Base-by-base conservation (phyloP, 2,329 filamentous ascomycete genomes). In the Escovopsis weberi region DNA sequence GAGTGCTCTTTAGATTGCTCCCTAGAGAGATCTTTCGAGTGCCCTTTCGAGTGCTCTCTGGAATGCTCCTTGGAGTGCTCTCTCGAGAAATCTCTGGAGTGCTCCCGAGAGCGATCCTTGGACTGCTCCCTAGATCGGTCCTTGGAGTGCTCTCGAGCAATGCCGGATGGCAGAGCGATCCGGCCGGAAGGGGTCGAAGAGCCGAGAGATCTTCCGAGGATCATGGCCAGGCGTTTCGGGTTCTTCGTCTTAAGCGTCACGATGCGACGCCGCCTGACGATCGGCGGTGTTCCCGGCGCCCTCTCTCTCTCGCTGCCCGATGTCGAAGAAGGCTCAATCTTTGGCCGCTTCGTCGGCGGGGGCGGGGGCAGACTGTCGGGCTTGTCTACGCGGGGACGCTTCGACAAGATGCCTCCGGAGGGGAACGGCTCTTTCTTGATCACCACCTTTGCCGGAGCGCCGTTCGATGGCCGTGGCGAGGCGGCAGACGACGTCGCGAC, bases 351-450 rank as follows among this genome's bases (percentile, higher is more conserved):
- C 1, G 61, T 53, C 26, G 55, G 23, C 23, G 23, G 23, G 4
- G 23, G 58, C 2, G 63, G 63, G 1, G 54, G 53, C 4, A 51
- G 48, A 26, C 52, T 49, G 33, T 63, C 61, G 4, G 59, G 56
- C 43, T 61, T 63, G 12, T 65, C 63, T 32, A 60, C 53, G 3
- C 59, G 59, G 15, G 62, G 55, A 12, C 63, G 55, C 45, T 66
- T 66, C 26, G 48, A 46, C 15, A 44, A 18, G n/a, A 39, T 33
- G 7, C 44, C 44, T 19, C 23, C 37, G 19, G 44, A 37, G 11
- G 38, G 41, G 12, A 23, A 6, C 23, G 19, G 26, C 30, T 43
- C 39, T 9, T 42, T 38, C 18, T 46, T 37, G 5, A 45, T 33
- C 6, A 48, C 12, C 38, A 50, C 19, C 19, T 46, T 46, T 6